Percentiles rank a stretch among this genome's conserved stretches.
These are phyloP conservation scores for Fusarium sp. DNA, from an alignment of 2,329 filamentous ascomycete genomes.

Conservation along the genomic window DNA sequence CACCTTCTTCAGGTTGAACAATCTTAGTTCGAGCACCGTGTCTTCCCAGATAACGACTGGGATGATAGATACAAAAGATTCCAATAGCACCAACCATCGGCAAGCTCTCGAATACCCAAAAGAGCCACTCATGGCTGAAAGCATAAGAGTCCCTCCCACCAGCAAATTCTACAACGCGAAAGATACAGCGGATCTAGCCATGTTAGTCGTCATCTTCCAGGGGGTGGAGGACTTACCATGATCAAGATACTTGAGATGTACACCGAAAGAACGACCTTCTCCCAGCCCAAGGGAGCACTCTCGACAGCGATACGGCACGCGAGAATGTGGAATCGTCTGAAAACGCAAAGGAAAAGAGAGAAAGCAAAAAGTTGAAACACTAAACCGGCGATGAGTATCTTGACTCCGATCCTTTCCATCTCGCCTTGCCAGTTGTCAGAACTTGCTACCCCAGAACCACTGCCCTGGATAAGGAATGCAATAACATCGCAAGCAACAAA, in stretches of 20 bases:
- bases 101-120: constrained; percentile 64
- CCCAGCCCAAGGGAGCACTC: constrained; percentile 53
- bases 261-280: constrained; percentile 56
- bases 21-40: constrained; percentile 16
- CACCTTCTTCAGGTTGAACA: constrained; percentile 1
- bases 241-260: constrained; percentile 60
- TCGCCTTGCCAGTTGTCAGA: constrained; percentile 58
- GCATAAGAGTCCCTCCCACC: constrained; percentile 64
- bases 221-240: constrained; percentile 52
- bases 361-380: constrained; percentile 57
- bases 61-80: constrained; percentile 64
- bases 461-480: constrained; percentile 59
- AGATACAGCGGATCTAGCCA: constrained; percentile 62
- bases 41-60: constrained; percentile 54
- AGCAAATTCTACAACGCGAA: constrained; percentile 65
- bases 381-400: constrained; percentile 58
- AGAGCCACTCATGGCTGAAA: constrained; percentile 64
- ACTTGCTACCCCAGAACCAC: constrained; percentile 59
- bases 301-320: constrained; percentile 40
- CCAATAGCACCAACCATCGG: constrained; percentile 62
- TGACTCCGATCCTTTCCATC: constrained; percentile 54
- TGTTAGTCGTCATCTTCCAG: neutral
- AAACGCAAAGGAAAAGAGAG: constrained; percentile 55
- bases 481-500: constrained; percentile 62
- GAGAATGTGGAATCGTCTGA: constrained; percentile 54